Base-by-base conservation (phyloP, 228 moss, liverwort and hornwort species). In the Sphagnum magellanicum region DNA sequence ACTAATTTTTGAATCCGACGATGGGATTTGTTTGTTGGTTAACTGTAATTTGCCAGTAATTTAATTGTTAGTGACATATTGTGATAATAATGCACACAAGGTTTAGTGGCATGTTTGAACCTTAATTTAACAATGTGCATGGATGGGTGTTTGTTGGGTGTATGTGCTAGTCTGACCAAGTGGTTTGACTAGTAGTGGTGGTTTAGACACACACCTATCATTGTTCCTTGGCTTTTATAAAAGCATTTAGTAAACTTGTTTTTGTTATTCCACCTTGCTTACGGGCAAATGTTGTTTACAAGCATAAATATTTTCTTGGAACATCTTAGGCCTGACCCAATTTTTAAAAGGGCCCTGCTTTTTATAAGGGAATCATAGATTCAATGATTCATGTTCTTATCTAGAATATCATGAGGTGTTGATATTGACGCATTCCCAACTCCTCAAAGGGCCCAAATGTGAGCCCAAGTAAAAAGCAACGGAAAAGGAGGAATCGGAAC, bases 261-360 rank as follows among this genome's bases (percentile, higher is more conserved):
- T 47, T 60, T 59, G 32, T 6, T 53, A 89, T 96, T 17, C 92
- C 71, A 53, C 95, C 95, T 48, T 91, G 92, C 81, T 71, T 92
- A 79, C 73, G 95, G 72, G 95, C 92, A 6, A 92, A 92, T 16
- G 95, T 92, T 48, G 91, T 96, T 5, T 92, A 96, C 69, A 92
- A 96, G 81, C 87, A 92, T 64, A 96, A 96, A 72, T 96, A 96
- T 72, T 67, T 96, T 57, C 82, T 96, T 10, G 95, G 95, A 50
- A 96, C 95, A 12, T 96, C 95, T 46, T 91, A 92, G 95, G 95
- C 95, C 60, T 91, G 95, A 58, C 95, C 95, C 49, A 88, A 92
- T 50, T 92, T 96, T 61, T 92, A 92, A 59, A 96, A 96, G 92
- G 95, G 92, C 15, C 52, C 17, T 0, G 6, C 63, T 12, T 5